Evolutionary conservation across 129 eudicot species (phyloP).

Genomic region (Arctium minus): DNA sequence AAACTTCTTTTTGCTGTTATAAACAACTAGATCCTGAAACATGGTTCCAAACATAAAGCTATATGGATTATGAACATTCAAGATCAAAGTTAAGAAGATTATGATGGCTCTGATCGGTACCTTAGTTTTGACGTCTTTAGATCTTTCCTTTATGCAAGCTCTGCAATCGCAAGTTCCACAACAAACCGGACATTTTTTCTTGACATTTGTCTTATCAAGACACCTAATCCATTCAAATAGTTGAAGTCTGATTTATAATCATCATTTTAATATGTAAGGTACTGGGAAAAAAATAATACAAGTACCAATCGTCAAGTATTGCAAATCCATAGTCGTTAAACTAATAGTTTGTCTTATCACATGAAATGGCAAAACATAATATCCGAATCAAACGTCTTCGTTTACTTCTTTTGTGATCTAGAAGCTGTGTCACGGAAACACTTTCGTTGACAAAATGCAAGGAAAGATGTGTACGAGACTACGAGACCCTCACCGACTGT

Average conservation of each 20-base stretch:
- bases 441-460: background rate
- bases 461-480: background rate
- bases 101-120: slow-evolving; percentile 27
- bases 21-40: slow-evolving; percentile 52
- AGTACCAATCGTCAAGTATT: background rate
- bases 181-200: slow-evolving; percentile 72
- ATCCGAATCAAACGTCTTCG: background rate
- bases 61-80: background rate
- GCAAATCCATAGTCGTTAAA: background rate
- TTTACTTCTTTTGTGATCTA: background rate
- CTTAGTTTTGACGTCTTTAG: slow-evolving; percentile 42
- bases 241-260: background rate
- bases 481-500: background rate
- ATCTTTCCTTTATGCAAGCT: slow-evolving; percentile 42
- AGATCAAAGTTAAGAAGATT: background rate
- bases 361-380: background rate
- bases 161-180: slow-evolving; percentile 68
- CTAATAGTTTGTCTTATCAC: background rate
- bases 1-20: slow-evolving; percentile 41
- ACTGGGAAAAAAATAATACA: background rate
- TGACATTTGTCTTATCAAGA: slow-evolving; percentile 60
- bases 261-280: background rate
- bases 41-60: background rate
- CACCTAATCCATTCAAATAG: slow-evolving; percentile 40
- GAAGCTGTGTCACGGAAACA: background rate